Evolutionary conservation across 805 yeast genomes (phyloP).

Genomic region (Hanseniaspora opuntiae): DNA sequence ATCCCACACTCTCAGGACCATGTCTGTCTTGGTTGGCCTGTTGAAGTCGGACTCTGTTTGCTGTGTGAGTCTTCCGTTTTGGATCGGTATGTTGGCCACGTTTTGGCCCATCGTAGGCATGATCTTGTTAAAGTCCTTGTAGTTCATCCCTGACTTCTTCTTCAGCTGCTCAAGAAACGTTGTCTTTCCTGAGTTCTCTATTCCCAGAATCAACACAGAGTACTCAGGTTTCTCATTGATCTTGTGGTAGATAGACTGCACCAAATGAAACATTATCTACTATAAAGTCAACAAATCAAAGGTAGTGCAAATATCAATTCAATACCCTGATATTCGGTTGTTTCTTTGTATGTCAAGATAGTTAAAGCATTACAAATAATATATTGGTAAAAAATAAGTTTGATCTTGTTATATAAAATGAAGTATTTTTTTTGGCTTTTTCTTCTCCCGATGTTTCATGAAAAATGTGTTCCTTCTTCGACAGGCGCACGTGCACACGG

Average conservation of each 20-base stretch:
- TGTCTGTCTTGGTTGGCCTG: constrained; percentile 24
- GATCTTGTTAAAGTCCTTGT: constrained; percentile 47
- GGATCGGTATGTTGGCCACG: constrained; percentile 34
- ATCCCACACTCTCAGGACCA: constrained; percentile 75
- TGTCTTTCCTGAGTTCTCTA: constrained; percentile 94
- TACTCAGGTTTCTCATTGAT: constrained; percentile 55
- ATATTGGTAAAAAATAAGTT: too few species aligned
- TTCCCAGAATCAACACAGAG: constrained; percentile 68
- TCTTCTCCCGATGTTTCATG: too few species aligned
- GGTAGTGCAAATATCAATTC: too few species aligned
- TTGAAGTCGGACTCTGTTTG: not conserved
- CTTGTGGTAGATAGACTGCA: constrained; percentile 44
- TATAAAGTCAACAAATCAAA: not conserved
- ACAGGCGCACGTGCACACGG: too few species aligned
- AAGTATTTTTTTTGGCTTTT: too few species aligned
- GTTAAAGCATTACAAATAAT: too few species aligned
- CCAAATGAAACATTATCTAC: constrained; percentile 50
- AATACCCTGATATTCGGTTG: too few species aligned
- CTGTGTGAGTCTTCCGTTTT: constrained; percentile 14
- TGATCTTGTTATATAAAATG: too few species aligned
- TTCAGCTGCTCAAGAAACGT: constrained; percentile 59
- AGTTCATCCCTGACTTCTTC: constrained; percentile 34
- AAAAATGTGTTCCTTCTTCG: too few species aligned
- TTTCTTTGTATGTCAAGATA: too few species aligned
- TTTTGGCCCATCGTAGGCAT: constrained; percentile 95